Percentiles rank a stretch among this genome's conserved stretches.
These are phyloP conservation scores for Trichomonas vaginalis DNA, from an alignment of 208 protist species.

Conservation along the genomic window DNA sequence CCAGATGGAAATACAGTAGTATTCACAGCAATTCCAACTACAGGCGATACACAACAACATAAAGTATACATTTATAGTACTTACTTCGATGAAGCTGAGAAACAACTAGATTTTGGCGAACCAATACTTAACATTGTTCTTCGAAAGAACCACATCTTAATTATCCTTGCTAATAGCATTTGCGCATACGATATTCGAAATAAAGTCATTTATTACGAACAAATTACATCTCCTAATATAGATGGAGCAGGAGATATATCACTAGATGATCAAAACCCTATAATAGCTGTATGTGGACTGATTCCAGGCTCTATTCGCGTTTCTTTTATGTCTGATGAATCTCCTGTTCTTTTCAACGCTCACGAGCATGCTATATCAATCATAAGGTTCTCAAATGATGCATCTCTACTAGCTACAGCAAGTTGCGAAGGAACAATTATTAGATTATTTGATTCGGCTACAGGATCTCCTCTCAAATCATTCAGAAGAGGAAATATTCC, in stretches of 20 bases:
- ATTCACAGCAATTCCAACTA: not conserved
- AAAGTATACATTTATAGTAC: not conserved
- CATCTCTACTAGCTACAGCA: not conserved
- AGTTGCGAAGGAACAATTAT: not conserved
- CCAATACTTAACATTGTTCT: not conserved
- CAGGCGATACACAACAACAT: not conserved
- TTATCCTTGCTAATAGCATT: not conserved
- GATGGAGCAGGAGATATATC: not conserved
- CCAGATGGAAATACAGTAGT: not conserved
- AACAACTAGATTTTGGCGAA: not conserved
- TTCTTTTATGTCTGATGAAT: not conserved
- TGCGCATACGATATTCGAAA: not conserved
- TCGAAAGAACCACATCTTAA: not conserved
- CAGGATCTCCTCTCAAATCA: not conserved
- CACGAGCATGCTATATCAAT: not conserved
- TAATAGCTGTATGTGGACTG: not conserved
- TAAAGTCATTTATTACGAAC: not conserved
- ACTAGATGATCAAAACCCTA: not conserved
- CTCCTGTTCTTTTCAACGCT: not conserved
- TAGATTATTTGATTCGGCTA: not conserved
- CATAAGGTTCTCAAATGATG: not conserved
- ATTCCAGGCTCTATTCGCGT: not conserved
- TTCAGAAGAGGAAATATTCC: not conserved
- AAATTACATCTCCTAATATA: not conserved
- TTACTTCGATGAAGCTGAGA: not conserved